phyloP scores from a whole-genome alignment of 2,329 filamentous ascomycete genomes.

The Fusarium udum region DNA sequence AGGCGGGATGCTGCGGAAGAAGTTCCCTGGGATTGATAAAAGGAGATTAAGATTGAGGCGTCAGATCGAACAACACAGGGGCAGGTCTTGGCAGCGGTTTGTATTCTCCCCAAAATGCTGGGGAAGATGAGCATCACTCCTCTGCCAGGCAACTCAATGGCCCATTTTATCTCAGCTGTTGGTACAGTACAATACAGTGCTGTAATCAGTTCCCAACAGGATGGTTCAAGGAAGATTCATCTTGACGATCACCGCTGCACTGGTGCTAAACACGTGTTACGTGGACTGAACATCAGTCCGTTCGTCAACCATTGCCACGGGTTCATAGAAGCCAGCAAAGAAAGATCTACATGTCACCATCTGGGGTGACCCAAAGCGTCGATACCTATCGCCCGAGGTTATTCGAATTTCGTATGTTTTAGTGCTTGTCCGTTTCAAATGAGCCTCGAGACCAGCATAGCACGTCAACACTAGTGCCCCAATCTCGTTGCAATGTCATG shows the following conservation, averaged over 20 bases:
- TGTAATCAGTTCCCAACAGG: conserved; percentile 20
- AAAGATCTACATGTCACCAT: conserved; percentile 28
- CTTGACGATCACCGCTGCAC: conserved; percentile 30
- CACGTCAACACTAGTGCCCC: conserved; percentile 10
- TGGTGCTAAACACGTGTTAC: conserved; percentile 28
- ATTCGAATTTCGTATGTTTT: conserved; percentile 19
- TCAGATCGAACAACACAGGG: conserved; percentile 16
- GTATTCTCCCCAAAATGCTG: conserved; percentile 13
- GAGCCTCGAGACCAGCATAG: conserved; percentile 13
- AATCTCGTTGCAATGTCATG: conserved; percentile 15
- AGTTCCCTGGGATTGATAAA: not conserved
- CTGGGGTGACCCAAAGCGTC: conserved; percentile 14
- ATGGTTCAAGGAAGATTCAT: conserved; percentile 29
- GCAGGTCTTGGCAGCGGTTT: conserved; percentile 21
- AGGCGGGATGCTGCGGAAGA: conserved; percentile 18
- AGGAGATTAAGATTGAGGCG: conserved; percentile 4
- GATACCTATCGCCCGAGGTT: conserved; percentile 3
- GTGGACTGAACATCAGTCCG: conserved; percentile 28
- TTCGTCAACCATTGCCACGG: conserved; percentile 24
- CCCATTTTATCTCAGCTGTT: conserved; percentile 17
- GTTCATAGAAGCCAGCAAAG: conserved; percentile 30
- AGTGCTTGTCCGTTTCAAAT: conserved; percentile 24
- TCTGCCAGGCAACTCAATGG: conserved; percentile 3
- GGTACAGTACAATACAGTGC: conserved; percentile 4
- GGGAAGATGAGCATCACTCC: conserved; percentile 19